phyloP scores from a whole-genome alignment of 1,284 basidiomycete species.

The Melampsora americana region DNA sequence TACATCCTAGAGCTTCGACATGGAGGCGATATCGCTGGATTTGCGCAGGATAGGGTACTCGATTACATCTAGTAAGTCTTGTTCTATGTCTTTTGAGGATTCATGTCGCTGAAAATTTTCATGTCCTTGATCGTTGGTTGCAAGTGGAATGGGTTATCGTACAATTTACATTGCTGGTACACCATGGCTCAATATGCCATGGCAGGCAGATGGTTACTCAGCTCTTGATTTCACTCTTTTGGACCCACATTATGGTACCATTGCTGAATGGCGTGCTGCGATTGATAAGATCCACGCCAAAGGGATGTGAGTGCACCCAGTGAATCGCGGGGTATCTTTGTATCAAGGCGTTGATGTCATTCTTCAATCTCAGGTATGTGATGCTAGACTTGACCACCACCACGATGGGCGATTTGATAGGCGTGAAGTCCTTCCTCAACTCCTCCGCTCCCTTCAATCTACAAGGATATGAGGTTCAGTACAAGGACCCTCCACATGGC shows the following conservation, averaged over 20 bases:
- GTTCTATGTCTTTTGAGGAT: background rate
- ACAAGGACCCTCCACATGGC: conserved; percentile 70
- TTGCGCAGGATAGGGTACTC: conserved; percentile 63
- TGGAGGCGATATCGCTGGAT: conserved; percentile 77
- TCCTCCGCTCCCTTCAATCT: conserved; percentile 71
- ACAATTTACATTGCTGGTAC: conserved; percentile 85
- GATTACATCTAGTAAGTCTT: conserved; percentile 67
- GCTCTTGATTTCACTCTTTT: conserved; percentile 81
- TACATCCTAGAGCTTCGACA: conserved; percentile 65
- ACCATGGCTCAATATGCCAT: conserved; percentile 82
- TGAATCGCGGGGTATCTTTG: background rate
- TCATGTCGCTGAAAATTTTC: background rate
- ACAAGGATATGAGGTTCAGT: conserved; percentile 68
- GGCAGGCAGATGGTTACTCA: conserved; percentile 92
- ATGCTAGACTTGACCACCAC: conserved; percentile 89
- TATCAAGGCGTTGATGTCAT: background rate
- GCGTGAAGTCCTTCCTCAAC: conserved; percentile 76
- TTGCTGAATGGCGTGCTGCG: conserved; percentile 70
- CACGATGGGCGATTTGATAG: conserved; percentile 81
- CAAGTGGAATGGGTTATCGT: conserved; percentile 70
- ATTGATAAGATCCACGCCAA: conserved; percentile 72
- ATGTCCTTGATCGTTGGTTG: background rate
- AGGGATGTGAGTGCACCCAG: conserved; percentile 61
- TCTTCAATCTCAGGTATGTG: conserved; percentile 59
- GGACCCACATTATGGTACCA: conserved; percentile 83